Evolutionary conservation across 1,284 basidiomycete genomes (phyloP), one percentile per base, ranked within the genome.

Genomic region (Microbotryomycetes sp.): DNA sequence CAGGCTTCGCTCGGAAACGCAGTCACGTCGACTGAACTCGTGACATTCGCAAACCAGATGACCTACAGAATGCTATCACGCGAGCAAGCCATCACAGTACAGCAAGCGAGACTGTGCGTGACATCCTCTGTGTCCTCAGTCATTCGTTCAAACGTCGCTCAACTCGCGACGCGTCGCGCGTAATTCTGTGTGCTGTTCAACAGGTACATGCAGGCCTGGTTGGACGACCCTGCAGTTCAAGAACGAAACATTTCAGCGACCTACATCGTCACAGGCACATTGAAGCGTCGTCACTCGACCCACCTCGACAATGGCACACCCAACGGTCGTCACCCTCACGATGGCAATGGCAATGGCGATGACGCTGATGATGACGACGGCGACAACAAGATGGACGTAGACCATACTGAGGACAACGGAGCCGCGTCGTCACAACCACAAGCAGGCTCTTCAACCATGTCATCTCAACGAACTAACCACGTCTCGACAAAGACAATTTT

Each of bases 1-100:
- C n/a, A n/a, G n/a, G n/a, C n/a, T n/a, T n/a, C n/a, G n/a, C n/a
- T n/a, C n/a, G n/a, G n/a, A n/a, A n/a, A n/a, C n/a, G n/a, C n/a
- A n/a, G n/a, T n/a, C n/a, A n/a, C n/a, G n/a, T n/a, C n/a, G n/a
- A n/a, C n/a, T n/a, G n/a, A n/a, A n/a, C n/a, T n/a, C n/a, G n/a
- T n/a, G n/a, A n/a, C 36, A 19, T 42, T 19, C 36, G 36, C 36
- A 19, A 42, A 19, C n/a, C 64, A 66, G 65, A 48, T 66, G 22
- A 60, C 65, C 15, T 66, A 66, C 53, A 54, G 65, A n/a, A 29
- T 66, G 22, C 29, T 51, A 1, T 56, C 65, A 4, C 61, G 65
- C 31, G 65, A 66, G 30, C 46, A 60, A 12, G 62, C 61, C 26
- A 7, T 60, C 15, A 54, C 65, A 2, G 62, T 66, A 26, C 29